phyloP scores from a whole-genome alignment of 2,329 filamentous ascomycete species.

The Neonectria neomacrospora region DNA sequence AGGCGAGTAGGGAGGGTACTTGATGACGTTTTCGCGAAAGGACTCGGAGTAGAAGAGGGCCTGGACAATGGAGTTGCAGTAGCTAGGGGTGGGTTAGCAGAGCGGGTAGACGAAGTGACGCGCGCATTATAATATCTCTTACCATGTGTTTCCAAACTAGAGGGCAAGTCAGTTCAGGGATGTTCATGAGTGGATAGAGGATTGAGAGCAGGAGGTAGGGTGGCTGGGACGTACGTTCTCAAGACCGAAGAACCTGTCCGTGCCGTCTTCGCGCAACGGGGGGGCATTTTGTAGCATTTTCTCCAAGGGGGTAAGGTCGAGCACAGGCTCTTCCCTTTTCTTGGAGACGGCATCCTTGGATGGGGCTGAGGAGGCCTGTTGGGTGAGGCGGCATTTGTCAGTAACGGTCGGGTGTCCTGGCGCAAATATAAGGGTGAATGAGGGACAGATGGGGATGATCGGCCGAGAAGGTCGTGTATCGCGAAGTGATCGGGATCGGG shows the following conservation, averaged over 20 bases:
- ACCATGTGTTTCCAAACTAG: slow-evolving; percentile 98
- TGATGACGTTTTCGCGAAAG: slow-evolving; percentile 94
- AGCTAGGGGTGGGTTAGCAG: slow-evolving; percentile 65
- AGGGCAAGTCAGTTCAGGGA: slow-evolving; percentile 49
- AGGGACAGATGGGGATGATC: slow-evolving; percentile 35
- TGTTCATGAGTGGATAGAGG: slow-evolving; percentile 7
- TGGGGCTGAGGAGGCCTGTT: slow-evolving; percentile 57
- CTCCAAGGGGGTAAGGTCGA: slow-evolving; percentile 71
- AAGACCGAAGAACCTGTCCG: slow-evolving; percentile 97
- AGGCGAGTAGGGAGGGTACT: slow-evolving; percentile 81
- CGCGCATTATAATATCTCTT: slow-evolving; percentile 49
- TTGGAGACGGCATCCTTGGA: slow-evolving; percentile 59
- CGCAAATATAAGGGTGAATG: slow-evolving; percentile 22
- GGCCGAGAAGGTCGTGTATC: slow-evolving; percentile 26
- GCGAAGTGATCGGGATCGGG: slow-evolving; percentile 10
- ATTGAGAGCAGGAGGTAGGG: slow-evolving; percentile 20
- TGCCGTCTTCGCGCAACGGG: slow-evolving; percentile 84
- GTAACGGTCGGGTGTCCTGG: slow-evolving; percentile 38
- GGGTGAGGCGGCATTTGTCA: slow-evolving; percentile 46
- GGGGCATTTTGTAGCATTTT: slow-evolving; percentile 86
- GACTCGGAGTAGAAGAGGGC: slow-evolving; percentile 95
- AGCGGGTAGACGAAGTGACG: slow-evolving; percentile 5
- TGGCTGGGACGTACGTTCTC: slow-evolving; percentile 81
- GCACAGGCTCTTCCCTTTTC: slow-evolving; percentile 68
- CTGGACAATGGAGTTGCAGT: slow-evolving; percentile 98